Percentiles rank a stretch among this genome's conserved stretches.
Conservation (phyloP, 2,329 filamentous ascomycete species). For the Ambrosiella beaveri region DNA sequence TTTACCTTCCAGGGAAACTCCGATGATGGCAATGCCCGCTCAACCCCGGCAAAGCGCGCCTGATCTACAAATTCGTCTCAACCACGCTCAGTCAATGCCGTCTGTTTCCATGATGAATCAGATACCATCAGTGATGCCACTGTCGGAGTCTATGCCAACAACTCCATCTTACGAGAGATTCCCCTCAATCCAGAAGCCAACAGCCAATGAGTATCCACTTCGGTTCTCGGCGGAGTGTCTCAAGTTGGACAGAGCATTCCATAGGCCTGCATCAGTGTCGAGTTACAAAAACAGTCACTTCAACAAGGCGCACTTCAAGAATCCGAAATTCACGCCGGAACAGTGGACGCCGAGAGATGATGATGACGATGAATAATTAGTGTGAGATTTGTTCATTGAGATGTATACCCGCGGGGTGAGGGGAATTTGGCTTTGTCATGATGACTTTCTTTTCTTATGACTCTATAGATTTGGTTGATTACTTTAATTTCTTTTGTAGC, state of each 20-base stretch:
- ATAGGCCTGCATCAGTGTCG: slow-evolving; percentile 30
- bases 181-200: slow-evolving; percentile 12
- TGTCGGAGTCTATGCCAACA: slow-evolving; percentile 1
- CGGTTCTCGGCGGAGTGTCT: slow-evolving; percentile 39
- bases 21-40: not conserved
- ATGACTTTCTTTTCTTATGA: too few relatives aligned
- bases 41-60: not conserved
- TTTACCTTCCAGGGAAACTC: not conserved
- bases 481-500: too few relatives aligned
- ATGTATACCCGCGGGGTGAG: too few relatives aligned
- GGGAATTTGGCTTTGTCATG: too few relatives aligned
- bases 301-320: slow-evolving; percentile 50
- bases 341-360: slow-evolving; percentile 28
- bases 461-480: too few relatives aligned
- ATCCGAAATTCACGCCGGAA: slow-evolving; percentile 34
- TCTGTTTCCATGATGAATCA: not conserved
- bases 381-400: not conserved
- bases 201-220: slow-evolving; percentile 21
- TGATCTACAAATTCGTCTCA: not conserved
- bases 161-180: slow-evolving; percentile 5
- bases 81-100: not conserved
- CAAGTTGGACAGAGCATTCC: slow-evolving; percentile 26
- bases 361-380: not conserved
- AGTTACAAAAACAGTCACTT: slow-evolving; percentile 50
- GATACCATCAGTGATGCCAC: not conserved